A percentile compares a stretch with the other conserved stretches of the same genome.
phyloP scores from a whole-genome alignment of 1,284 basidiomycete species.

The Abortiporus biennis region DNA sequence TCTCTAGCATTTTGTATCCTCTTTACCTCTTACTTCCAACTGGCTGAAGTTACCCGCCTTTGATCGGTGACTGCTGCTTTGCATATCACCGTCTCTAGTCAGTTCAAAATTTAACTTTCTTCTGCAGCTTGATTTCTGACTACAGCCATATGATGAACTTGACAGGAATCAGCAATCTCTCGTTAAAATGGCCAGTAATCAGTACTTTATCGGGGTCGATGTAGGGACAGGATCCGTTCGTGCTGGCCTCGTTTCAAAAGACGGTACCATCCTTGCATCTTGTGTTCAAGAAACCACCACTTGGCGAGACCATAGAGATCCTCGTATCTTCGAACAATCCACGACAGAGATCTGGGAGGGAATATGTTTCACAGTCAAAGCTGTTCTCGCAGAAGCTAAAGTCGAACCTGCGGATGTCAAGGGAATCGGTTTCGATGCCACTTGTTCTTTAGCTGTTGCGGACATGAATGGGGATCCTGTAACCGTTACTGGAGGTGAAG shows the following conservation, averaged over 20 bases:
- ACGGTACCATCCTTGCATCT: conserved; percentile 77
- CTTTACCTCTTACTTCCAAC: too few species aligned
- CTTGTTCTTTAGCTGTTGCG: conserved; percentile 90
- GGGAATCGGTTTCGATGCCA: conserved; percentile 95
- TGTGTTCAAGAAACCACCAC: conserved; percentile 77
- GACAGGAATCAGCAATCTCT: too few species aligned
- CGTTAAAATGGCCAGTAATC: too few species aligned
- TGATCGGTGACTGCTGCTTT: too few species aligned
- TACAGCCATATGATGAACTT: too few species aligned
- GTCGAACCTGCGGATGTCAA: conserved; percentile 66
- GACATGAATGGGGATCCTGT: conserved; percentile 74
- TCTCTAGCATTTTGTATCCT: too few species aligned
- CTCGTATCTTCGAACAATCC: conserved; percentile 94
- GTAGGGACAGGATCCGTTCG: conserved; percentile 93
- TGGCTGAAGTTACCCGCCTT: too few species aligned
- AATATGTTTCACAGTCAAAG: conserved; percentile 66
- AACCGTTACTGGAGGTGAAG: conserved; percentile 69
- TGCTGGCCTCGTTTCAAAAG: conserved; percentile 74
- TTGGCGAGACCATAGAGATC: conserved; percentile 79
- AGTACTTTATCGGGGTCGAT: conserved; percentile 69
- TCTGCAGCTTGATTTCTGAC: too few species aligned
- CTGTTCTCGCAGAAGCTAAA: conserved; percentile 60
- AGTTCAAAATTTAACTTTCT: too few species aligned
- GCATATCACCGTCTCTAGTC: too few species aligned
- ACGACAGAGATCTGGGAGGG: conserved; percentile 84